These are phyloP conservation scores for Kondoa subrosea DNA, from an alignment of 768 basidiomycete species.

Conservation along the genomic window DNA sequence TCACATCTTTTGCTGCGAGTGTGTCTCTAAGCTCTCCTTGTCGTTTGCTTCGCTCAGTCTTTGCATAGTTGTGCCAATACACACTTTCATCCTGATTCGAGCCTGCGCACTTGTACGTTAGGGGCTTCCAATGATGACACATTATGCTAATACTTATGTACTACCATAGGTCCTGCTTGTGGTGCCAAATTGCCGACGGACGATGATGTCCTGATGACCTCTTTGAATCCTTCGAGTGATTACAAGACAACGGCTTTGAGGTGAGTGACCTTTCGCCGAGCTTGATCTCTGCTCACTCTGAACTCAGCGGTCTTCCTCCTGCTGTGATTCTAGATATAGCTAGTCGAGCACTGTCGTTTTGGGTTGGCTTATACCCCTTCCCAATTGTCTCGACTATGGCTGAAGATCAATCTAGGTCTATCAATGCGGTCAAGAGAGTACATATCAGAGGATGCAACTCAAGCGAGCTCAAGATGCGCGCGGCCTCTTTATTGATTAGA, in stretches of 20 bases:
- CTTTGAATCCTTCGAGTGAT: neutral
- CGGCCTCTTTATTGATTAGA: neutral
- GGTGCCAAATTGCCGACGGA: neutral
- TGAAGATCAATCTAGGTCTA: too few relatives aligned
- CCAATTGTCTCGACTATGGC: too few relatives aligned
- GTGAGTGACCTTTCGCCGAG: neutral
- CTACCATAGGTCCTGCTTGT: constrained; percentile 8
- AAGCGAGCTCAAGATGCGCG: neutral
- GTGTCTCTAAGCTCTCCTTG: neutral
- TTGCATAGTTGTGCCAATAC: constrained; percentile 4
- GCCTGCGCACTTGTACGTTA: neutral
- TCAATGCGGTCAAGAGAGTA: neutral
- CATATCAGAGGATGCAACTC: constrained; percentile 3
- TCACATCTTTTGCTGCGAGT: neutral
- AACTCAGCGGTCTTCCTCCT: neutral
- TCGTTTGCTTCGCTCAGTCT: neutral
- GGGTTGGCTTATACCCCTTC: too few relatives aligned
- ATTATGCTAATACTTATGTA: too few relatives aligned
- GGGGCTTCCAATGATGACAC: too few relatives aligned
- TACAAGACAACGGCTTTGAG: neutral
- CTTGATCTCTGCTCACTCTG: neutral
- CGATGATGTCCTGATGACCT: constrained; percentile 3
- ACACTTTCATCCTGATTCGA: neutral
- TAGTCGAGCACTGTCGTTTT: neutral
- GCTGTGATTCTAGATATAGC: neutral